Base-by-base conservation (phyloP, 2,329 filamentous ascomycete species). In the Madurella mycetomatis region DNA sequence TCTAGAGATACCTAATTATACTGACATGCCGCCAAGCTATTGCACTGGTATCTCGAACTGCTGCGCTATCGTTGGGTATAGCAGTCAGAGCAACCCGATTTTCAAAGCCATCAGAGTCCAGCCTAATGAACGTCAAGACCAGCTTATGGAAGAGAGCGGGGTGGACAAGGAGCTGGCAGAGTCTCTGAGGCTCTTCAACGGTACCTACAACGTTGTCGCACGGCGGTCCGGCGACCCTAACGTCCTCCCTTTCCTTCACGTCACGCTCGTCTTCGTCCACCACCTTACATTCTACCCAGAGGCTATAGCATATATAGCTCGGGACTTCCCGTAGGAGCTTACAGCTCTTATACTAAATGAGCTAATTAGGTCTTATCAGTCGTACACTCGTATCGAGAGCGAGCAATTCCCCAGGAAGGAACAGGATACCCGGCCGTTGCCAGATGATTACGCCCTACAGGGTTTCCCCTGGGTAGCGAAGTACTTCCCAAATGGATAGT, bases 381-480 rank as follows among this genome's bases (percentile, higher is more conserved):
- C 60, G 1, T 64, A 69, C 44, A 58, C 64, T 4, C 65, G 73
- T 19, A 69, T 82, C 56, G 69, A 71, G 32, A 71, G 64, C 31
- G 66, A 64, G 1, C 63, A 69, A 0, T 84, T 87, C 53, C 80
- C 81, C 0, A 64, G 69, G 1, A 71, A 72, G 2, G 73, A 73
- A 37, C 39, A 39, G 19, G 18, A 3, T 13, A 30, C n/a, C 13
- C 16, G 77, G 1, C 85, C 86, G 0, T 66, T 90, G 0, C 84
- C 85, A 0, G 87, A 90, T 47, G 87, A 91, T 56, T 88, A 82
- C 59, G 76, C 80, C 0, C 76, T 89, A 52, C 76, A 84, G 1
- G 87, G 87, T 0, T 70, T 88, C 1, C 66, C 83, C 1, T 88
- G 83, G 73, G 73, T 77, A 0, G 75, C 82, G 2, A 72, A 74